A percentile compares a stretch with the other conserved stretches of the same genome.
phyloP scores from a whole-genome alignment of 768 basidiomycete species.

The Mycena kentingensis region DNA sequence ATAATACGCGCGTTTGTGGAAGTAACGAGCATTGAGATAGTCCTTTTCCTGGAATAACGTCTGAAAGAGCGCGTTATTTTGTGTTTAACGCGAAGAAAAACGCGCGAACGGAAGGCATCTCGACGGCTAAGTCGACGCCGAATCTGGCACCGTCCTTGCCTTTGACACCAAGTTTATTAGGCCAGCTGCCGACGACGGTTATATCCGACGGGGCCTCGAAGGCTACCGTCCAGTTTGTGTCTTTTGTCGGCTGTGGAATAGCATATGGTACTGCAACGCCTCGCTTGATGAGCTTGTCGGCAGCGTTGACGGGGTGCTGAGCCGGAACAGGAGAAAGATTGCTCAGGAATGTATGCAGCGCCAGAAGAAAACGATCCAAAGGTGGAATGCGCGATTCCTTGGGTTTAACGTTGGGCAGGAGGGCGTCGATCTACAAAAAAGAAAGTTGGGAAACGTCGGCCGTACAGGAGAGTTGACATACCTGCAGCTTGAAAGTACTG shows the following conservation, averaged over 20 bases:
- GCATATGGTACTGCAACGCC: slow-evolving; percentile 69
- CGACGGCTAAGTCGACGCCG: slow-evolving; percentile 77
- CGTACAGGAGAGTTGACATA: slow-evolving; percentile 31
- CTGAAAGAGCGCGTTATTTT: too few relatives aligned
- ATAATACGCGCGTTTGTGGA: slow-evolving; percentile 91
- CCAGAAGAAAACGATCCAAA: slow-evolving; percentile 68
- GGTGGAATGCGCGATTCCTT: slow-evolving; percentile 57
- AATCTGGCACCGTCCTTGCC: slow-evolving; percentile 65
- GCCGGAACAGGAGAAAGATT: slow-evolving; percentile 58
- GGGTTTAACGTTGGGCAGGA: slow-evolving; percentile 75
- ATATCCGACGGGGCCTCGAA: slow-evolving; percentile 80
- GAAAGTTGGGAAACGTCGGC: slow-evolving; percentile 20
- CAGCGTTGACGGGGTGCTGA: slow-evolving; percentile 67
- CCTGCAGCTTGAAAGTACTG: slow-evolving; percentile 84
- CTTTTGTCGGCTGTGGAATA: slow-evolving; percentile 68
- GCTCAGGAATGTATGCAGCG: slow-evolving; percentile 66
- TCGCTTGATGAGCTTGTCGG: slow-evolving; percentile 52
- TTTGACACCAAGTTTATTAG: slow-evolving; percentile 73
- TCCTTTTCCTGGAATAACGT: slow-evolving; percentile 94
- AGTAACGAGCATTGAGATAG: slow-evolving; percentile 84
- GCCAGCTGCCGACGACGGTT: slow-evolving; percentile 84
- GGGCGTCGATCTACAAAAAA: slow-evolving; percentile 65
- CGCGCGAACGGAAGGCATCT: slow-evolving; percentile 77
- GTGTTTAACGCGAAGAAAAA: slow-evolving; percentile 14
- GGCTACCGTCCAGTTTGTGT: slow-evolving; percentile 86